Conservation (phyloP, 108 stramenopile species). For the Fistulifera pelliculosa region DNA sequence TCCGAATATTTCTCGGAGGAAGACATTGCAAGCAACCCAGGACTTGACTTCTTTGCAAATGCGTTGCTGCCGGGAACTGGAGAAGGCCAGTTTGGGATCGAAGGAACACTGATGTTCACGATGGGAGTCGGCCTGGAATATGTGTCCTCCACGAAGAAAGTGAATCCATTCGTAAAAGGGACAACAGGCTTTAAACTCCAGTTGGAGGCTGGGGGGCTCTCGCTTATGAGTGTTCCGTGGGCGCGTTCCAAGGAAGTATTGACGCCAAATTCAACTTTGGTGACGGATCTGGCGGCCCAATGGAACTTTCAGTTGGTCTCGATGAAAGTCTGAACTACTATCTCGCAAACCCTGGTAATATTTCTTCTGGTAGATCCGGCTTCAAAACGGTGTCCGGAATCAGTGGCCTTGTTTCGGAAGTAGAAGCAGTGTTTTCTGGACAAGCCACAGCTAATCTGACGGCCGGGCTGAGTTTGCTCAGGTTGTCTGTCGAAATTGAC, state of each 20-base stretch:
- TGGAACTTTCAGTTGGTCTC: slow-evolving; percentile 16
- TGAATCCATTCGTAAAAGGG: slow-evolving; percentile 22
- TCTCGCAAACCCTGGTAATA: slow-evolving; percentile 6
- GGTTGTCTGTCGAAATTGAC: not conserved
- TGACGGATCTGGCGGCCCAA: not conserved
- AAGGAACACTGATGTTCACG: slow-evolving; percentile 11
- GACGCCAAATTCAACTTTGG: slow-evolving; percentile 9
- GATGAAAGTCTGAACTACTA: slow-evolving; percentile 23
- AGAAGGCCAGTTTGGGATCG: slow-evolving; percentile 3
- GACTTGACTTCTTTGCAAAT: slow-evolving; percentile 5
- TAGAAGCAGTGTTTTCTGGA: slow-evolving; percentile 14
- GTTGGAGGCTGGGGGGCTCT: slow-evolving; percentile 11
- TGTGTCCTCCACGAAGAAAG: slow-evolving; percentile 8
- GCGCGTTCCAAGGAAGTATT: slow-evolving; percentile 14
- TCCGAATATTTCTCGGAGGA: slow-evolving; percentile 11
- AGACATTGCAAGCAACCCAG: slow-evolving; percentile 13
- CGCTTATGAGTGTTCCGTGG: slow-evolving; percentile 17
- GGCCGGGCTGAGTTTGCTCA: not conserved
- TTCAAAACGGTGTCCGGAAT: slow-evolving; percentile 7
- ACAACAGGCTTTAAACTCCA: slow-evolving; percentile 14
- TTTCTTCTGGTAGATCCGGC: not conserved
- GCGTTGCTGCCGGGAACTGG: slow-evolving; percentile 10
- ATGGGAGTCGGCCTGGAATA: slow-evolving; percentile 14
- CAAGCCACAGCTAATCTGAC: slow-evolving; percentile 3
- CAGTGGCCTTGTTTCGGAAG: slow-evolving; percentile 6